A percentile compares a stretch with the other conserved stretches of the same genome.
Evolutionary conservation across 352 stramenopile species (phyloP).

Genomic region (Pythium rishiriense): DNA sequence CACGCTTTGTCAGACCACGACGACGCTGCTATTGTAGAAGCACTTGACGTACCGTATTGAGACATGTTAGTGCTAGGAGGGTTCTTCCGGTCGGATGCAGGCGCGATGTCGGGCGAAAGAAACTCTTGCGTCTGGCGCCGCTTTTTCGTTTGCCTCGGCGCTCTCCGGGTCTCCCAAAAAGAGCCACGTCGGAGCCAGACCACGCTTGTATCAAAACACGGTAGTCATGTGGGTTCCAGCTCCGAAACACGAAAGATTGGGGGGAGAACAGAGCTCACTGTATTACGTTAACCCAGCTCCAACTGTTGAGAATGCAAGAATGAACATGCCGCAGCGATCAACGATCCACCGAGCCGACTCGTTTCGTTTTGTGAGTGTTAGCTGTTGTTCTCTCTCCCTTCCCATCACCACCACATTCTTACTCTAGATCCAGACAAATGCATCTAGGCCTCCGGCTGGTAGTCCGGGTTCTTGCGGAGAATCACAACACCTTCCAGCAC

Average conservation of each 20-base stretch:
- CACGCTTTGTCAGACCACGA: neutral
- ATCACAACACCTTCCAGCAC: constrained; percentile 99
- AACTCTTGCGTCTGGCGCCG: no score
- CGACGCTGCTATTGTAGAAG: neutral
- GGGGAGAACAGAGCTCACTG: neutral
- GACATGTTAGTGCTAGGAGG: constrained; percentile 15
- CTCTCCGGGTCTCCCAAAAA: constrained; percentile 21
- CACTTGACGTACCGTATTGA: constrained; percentile 23
- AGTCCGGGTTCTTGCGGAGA: constrained; percentile 97
- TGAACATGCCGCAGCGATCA: no score
- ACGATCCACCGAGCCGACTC: no score
- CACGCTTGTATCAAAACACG: constrained; percentile 14
- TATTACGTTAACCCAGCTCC: constrained; percentile 2
- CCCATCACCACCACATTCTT: constrained; percentile 1
- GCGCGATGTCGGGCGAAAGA: no score
- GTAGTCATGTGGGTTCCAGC: neutral
- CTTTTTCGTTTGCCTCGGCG: no score
- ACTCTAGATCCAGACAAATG: constrained; percentile 8
- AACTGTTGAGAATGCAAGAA: no score
- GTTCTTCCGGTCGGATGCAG: no score
- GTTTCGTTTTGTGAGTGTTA: neutral
- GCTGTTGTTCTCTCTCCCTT: neutral
- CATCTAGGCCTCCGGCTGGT: constrained; percentile 73
- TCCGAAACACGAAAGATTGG: neutral
- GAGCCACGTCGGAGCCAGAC: constrained; percentile 25